Conservation (phyloP, 2,329 filamentous ascomycete genomes). For the Cercospora canescens region DNA sequence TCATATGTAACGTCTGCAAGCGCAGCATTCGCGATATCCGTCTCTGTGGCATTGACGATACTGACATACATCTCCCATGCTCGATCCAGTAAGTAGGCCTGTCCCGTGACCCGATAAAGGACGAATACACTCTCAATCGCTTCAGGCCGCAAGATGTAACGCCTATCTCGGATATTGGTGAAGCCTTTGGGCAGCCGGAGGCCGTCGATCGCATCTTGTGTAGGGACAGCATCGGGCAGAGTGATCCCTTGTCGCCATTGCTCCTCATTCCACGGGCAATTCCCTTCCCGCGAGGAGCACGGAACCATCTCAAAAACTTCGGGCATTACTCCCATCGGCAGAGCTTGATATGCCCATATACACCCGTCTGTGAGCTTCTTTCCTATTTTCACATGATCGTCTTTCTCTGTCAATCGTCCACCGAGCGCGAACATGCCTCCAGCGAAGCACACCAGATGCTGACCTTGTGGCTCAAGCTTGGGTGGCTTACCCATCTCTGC, state of each 20-base stretch:
- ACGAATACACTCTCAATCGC: constrained; percentile 64
- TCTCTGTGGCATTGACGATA: constrained; percentile 45
- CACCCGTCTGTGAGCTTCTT: constrained; percentile 60
- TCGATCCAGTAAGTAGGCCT: constrained; percentile 46
- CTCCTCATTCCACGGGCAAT: constrained; percentile 57
- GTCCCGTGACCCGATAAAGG: constrained; percentile 60
- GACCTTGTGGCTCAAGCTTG: constrained; percentile 51
- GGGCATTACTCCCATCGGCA: constrained; percentile 61
- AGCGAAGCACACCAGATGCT: constrained; percentile 61
- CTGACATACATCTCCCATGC: constrained; percentile 55
- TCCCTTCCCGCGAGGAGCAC: constrained; percentile 43
- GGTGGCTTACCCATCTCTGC: constrained; percentile 30
- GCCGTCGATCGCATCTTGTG: constrained; percentile 16
- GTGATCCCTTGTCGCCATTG: constrained; percentile 46
- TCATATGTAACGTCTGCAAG: constrained; percentile 43
- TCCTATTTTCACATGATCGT: constrained; percentile 56
- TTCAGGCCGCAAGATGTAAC: constrained; percentile 55
- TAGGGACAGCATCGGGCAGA: constrained; percentile 38
- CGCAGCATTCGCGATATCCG: constrained; percentile 48
- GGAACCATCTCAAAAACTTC: constrained; percentile 57
- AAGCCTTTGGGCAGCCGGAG: constrained; percentile 47
- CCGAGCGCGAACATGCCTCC: constrained; percentile 65
- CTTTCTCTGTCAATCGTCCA: constrained; percentile 55
- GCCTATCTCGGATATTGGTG: constrained; percentile 43
- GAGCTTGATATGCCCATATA: constrained; percentile 62